phyloP scores from a whole-genome alignment of 2,329 filamentous ascomycete genomes.

The Pseudogymnoascus sp. region DNA sequence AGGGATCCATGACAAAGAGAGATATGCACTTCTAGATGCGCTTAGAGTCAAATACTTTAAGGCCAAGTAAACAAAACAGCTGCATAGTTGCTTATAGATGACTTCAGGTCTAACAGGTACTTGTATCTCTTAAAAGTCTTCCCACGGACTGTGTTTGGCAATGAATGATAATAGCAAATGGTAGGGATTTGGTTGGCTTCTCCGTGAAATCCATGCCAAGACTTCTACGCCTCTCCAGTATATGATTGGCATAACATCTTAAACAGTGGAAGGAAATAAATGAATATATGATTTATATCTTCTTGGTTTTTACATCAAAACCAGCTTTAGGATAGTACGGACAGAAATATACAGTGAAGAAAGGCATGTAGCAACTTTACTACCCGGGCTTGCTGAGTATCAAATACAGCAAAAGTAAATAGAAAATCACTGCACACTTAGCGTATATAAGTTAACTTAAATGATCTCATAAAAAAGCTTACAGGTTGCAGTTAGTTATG shows the following conservation, averaged over 20 bases:
- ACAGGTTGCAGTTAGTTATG: not conserved
- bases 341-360: not conserved
- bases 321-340: not conserved
- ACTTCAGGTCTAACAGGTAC: not conserved
- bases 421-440: not conserved
- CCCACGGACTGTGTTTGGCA: not conserved
- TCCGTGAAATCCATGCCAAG: not conserved
- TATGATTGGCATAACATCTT: not conserved
- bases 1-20: not conserved
- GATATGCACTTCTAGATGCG: not conserved
- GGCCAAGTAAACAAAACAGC: not conserved
- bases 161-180: not conserved
- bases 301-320: not conserved
- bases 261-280: not conserved
- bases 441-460: not conserved
- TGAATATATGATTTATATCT: not conserved
- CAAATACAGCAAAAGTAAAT: not conserved
- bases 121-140: not conserved
- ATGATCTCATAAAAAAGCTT: not conserved
- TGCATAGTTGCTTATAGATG: not conserved
- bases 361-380: not conserved
- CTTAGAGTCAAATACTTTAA: not conserved
- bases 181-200: not conserved
- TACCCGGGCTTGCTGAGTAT: not conserved
- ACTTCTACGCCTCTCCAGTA: not conserved